These are phyloP conservation scores for Anisogramma anomala DNA, from an alignment of 2,329 filamentous ascomycete species.

Conservation along the genomic window DNA sequence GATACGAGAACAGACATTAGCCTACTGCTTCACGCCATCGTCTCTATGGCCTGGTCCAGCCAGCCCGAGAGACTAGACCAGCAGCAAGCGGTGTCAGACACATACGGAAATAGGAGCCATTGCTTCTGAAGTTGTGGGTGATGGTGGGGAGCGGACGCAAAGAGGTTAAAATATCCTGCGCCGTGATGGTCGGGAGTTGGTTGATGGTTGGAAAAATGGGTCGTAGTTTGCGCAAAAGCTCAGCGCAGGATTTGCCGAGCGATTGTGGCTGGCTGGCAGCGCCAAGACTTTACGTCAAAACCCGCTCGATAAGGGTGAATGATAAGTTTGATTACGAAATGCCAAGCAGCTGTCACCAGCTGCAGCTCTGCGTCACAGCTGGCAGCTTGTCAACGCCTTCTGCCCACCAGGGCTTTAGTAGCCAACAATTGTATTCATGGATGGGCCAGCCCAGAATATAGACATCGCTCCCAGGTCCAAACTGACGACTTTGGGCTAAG, in stretches of 20 bases:
- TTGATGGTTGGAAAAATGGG: conserved; percentile 2
- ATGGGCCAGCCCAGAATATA: no score
- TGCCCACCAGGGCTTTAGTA: no score
- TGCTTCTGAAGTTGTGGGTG: conserved; percentile 34
- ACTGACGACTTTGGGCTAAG: no score
- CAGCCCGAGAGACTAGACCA: conserved; percentile 43
- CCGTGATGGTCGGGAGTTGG: conserved; percentile 27
- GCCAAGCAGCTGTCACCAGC: background rate
- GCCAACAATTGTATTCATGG: no score
- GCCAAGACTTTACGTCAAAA: background rate
- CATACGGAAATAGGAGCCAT: conserved; percentile 88
- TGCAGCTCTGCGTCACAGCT: background rate
- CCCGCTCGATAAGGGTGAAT: conserved; percentile 7
- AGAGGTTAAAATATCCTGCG: conserved; percentile 75
- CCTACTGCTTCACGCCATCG: conserved; percentile 77
- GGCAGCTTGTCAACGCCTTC: no score
- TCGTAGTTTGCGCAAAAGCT: no score
- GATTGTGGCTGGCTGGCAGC: background rate
- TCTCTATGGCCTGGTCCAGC: conserved; percentile 24
- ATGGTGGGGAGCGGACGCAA: conserved; percentile 34
- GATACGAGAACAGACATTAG: conserved; percentile 56
- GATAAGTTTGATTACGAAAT: background rate
- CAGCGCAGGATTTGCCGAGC: background rate
- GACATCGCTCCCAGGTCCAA: no score
- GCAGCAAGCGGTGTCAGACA: conserved; percentile 85